These are phyloP conservation scores for sorghum (Sorghum bicolor) DNA, from an alignment of 176 grass and related monocot genomes.

Conservation along the genomic window DNA sequence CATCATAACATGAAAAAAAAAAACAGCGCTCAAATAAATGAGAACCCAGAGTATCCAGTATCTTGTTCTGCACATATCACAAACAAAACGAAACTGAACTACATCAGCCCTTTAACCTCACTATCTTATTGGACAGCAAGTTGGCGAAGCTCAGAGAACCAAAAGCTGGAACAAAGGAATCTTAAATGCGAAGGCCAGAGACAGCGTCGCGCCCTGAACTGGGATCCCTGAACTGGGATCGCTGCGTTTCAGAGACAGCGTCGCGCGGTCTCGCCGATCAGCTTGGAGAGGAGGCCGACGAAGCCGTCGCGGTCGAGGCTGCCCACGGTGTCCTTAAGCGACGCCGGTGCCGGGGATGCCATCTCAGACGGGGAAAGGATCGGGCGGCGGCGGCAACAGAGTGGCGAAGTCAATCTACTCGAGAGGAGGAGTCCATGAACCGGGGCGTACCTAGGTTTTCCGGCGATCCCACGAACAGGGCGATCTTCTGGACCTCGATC, in stretches of 20 bases:
- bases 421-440: no score
- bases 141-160: conserved; percentile 13
- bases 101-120: neutral
- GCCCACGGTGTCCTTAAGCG: conserved; percentile 51
- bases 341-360: conserved; percentile 43
- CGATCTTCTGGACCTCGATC: no score
- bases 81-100: neutral
- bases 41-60: neutral
- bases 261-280: conserved; percentile 74
- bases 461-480: no score
- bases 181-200: conserved; percentile 53
- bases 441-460: no score
- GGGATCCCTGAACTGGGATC: conserved; percentile 55
- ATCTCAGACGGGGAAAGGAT: conserved; percentile 21
- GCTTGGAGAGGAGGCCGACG: conserved; percentile 66
- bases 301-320: conserved; percentile 66
- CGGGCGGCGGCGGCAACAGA: neutral
- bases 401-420: neutral
- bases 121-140: conserved; percentile 35
- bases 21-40: neutral
- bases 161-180: conserved; percentile 15
- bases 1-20: neutral
- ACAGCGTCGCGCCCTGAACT: conserved; percentile 40
- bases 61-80: neutral
- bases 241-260: conserved; percentile 69